phyloP scores from a whole-genome alignment of 106 monocot species.

The Dendrobium huoshanense region DNA sequence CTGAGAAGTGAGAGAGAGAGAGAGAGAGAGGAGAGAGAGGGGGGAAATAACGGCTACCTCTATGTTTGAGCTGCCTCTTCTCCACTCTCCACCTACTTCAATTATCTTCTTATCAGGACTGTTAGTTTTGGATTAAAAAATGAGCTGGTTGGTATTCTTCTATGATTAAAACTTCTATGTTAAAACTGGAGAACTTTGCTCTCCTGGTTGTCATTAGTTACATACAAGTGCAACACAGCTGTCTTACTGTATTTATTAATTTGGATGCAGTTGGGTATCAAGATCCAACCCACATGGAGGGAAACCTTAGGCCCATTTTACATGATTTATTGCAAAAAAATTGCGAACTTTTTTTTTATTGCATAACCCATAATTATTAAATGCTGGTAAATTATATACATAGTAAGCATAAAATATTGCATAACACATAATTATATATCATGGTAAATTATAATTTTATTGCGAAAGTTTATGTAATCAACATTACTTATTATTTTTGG shows the following conservation, averaged over 20 bases:
- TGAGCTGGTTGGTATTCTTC: not conserved
- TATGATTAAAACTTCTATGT: not conserved
- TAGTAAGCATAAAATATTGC: no score
- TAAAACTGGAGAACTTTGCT: not conserved
- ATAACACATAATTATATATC: no score
- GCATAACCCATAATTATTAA: no score
- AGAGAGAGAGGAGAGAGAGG: not conserved
- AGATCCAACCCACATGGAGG: not conserved
- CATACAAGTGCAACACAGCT: slow-evolving; percentile 5
- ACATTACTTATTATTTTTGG: no score
- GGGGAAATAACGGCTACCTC: slow-evolving; percentile 11
- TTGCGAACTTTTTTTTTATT: no score
- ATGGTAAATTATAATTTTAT: no score
- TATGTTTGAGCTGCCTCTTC: not conserved
- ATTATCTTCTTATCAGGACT: not conserved
- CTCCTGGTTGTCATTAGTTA: not conserved
- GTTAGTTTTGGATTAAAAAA: not conserved
- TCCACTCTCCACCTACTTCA: not conserved
- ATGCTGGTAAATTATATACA: no score
- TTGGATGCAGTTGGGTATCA: not conserved
- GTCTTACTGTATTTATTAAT: slow-evolving; percentile 1
- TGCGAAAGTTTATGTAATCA: no score
- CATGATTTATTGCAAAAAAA: no score
- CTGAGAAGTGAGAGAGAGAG: not conserved
- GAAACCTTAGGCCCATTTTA: not conserved